phyloP scores from a whole-genome alignment of 179 eudicot genomes.

The Amaranthus tricolor region DNA sequence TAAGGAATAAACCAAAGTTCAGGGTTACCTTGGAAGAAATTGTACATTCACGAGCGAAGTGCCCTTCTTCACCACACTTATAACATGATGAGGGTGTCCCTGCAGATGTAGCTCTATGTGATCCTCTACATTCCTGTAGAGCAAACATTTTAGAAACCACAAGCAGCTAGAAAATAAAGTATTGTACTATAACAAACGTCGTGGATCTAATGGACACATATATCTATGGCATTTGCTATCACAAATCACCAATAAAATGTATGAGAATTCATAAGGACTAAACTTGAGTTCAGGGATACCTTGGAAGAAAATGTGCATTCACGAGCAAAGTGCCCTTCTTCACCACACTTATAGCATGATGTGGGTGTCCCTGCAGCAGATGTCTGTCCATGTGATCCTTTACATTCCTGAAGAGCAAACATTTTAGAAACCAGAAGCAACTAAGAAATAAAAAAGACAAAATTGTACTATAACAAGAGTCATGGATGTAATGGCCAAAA shows the following conservation, averaged over 20 bases:
- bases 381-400: slow-evolving; percentile 44
- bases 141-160: slow-evolving; percentile 8
- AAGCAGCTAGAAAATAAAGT: neutral
- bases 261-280: neutral
- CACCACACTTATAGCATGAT: slow-evolving; percentile 78
- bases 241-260: neutral
- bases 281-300: slow-evolving; percentile 29
- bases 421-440: slow-evolving; percentile 11
- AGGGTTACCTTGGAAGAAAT: slow-evolving; percentile 48
- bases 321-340: slow-evolving; percentile 85
- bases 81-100: slow-evolving; percentile 59
- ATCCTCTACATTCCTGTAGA: slow-evolving; percentile 55
- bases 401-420: slow-evolving; percentile 48
- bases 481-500: neutral
- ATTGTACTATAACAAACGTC: neutral
- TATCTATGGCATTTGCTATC: neutral
- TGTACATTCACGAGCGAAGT: slow-evolving; percentile 86
- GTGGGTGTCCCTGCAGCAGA: slow-evolving; percentile 38
- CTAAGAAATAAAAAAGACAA: neutral
- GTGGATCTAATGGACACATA: neutral
- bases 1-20: neutral
- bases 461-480: neutral
- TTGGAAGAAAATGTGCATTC: slow-evolving; percentile 65
- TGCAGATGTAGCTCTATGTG: slow-evolving; percentile 41
- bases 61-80: slow-evolving; percentile 79